Evolutionary conservation across 108 stramenopile species (phyloP), one percentile per base, ranked within the genome.

Genomic region (Cyclotella atomus): DNA sequence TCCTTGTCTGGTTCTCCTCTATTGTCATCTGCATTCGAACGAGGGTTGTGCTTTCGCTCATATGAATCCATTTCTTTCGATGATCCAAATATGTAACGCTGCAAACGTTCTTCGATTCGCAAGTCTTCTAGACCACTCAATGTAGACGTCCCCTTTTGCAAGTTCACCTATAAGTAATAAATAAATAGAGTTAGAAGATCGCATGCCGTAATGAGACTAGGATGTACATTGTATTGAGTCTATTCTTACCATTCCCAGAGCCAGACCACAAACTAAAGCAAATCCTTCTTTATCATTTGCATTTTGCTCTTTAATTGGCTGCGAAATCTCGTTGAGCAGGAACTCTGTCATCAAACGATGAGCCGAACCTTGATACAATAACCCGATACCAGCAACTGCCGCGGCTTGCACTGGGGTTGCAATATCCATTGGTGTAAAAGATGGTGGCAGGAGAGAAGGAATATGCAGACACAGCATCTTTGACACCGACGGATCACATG

Each of bases 401-500:
- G 96, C 92, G 21, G 92, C 77, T 77, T 97, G 97, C 0, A 92
- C 97, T 17, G 91, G 63, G 20, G 87, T 84, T 9, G 97, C 88
- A 32, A 98, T 91, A 67, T 98, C 98, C 73, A 97, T 94, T 16
- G 93, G 83, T 21, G 85, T 82, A 67, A 96, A 95, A 23, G 91
- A 89, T 35, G 92, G 89, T 9, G 98, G 97, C 10, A 99, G 87
- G 44, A 99, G 79, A 24, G 96, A 93, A 12, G 97, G 99, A 56
- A 99, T 90, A 77, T 99, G 99, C 20, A 99, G 80, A 69, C 97
- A 98, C n/a, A 99, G 85, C 96, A 97, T 98, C 84, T 98, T 97
- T 12, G 93, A 94, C 0, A 97, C 88, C 28, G 90, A 74, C 12
- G 91, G 88, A 78, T 96, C 96, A 55, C 92, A 95, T 14, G 96